A percentile compares a stretch with the other conserved stretches of the same genome.
Evolutionary conservation across 495 filamentous ascomycete species (phyloP).

Genomic region (Trichodelitschia bisporula): DNA sequence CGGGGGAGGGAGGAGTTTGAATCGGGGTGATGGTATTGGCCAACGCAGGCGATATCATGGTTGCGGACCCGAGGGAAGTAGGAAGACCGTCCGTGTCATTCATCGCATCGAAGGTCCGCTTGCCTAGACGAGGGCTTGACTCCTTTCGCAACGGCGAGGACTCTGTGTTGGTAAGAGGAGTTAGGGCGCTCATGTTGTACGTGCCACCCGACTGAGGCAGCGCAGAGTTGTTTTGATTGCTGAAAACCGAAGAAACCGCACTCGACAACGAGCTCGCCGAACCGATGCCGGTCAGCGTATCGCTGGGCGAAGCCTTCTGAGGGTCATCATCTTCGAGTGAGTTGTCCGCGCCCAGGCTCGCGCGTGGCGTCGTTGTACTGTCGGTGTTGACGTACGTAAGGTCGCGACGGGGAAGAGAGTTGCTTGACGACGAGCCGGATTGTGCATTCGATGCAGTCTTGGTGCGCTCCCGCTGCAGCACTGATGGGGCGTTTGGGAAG

Average conservation of each 20-base stretch:
- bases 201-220: conserved; percentile 22
- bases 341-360: conserved; percentile 6
- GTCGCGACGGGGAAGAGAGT: conserved; percentile 4
- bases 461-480: conserved; percentile 22
- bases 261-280: conserved; percentile 42
- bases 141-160: conserved; percentile 38
- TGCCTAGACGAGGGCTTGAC: conserved; percentile 24
- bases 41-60: too few relatives aligned
- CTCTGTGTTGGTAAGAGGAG: conserved; percentile 52
- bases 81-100: conserved; percentile 5
- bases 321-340: conserved; percentile 24
- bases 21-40: conserved; percentile 21
- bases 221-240: conserved; percentile 16
- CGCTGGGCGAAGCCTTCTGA: conserved; percentile 28
- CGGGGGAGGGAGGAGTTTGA: conserved; percentile 24
- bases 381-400: too few relatives aligned
- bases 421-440: too few relatives aligned
- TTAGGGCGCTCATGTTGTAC: conserved; percentile 29
- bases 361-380: conserved; percentile 5
- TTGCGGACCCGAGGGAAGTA: conserved; percentile 7
- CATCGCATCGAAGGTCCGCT: conserved; percentile 12
- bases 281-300: conserved; percentile 36
- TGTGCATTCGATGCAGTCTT: conserved; percentile 6
- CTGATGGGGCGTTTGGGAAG: conserved; percentile 64
- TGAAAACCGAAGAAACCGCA: conserved; percentile 39